Percentiles rank a stretch among this genome's conserved stretches.
These are phyloP conservation scores for Emmonsia crescens DNA, from an alignment of 2,329 filamentous ascomycete species.

Conservation along the genomic window DNA sequence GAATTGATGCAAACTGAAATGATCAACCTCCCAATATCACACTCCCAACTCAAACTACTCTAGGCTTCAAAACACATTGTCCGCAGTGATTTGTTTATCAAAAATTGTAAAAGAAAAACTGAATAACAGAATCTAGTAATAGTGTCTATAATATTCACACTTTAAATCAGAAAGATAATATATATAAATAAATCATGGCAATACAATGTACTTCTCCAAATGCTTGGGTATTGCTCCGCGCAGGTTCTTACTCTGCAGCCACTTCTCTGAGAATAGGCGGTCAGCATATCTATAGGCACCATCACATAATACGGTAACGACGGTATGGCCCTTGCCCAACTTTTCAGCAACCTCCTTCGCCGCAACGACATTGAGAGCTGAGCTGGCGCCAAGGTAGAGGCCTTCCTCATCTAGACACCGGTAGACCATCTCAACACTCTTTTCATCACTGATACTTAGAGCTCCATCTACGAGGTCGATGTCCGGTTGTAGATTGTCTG, in stretches of 20 bases:
- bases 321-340: conserved; percentile 75
- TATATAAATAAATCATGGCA: conserved; percentile 47
- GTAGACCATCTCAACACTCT: conserved; percentile 97
- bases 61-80: background rate
- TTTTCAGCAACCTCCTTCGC: conserved; percentile 89
- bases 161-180: background rate
- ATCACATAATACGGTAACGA: conserved; percentile 90
- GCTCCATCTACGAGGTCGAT: conserved; percentile 75
- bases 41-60: no score
- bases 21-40: no score
- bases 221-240: conserved; percentile 70
- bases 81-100: background rate
- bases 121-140: background rate
- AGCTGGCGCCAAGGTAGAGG: conserved; percentile 87
- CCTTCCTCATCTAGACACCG: conserved; percentile 92
- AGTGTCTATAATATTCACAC: background rate
- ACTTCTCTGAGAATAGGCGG: conserved; percentile 79
- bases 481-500: conserved; percentile 85
- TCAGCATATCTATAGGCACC: conserved; percentile 97
- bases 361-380: conserved; percentile 86
- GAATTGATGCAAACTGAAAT: background rate
- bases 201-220: conserved; percentile 85
- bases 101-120: background rate
- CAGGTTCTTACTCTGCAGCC: conserved; percentile 79
- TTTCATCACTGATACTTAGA: conserved; percentile 75